Evolutionary conservation across 176 grass and related monocot genomes (phyloP).

Genomic region (Eremochloa ophiuroides): DNA sequence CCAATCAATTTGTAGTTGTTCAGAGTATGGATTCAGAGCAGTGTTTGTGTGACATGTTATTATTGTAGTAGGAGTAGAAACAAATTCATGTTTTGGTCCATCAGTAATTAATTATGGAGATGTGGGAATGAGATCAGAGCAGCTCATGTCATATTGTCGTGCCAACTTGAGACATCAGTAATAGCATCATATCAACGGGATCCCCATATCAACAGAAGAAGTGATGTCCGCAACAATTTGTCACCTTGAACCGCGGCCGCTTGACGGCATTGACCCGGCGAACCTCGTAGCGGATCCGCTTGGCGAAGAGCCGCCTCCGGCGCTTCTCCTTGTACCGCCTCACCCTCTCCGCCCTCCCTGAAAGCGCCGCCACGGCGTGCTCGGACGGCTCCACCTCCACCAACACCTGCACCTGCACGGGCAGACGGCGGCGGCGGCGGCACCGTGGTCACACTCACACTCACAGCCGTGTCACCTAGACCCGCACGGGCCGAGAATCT

Average conservation of each 20-base stretch:
- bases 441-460: too few species aligned
- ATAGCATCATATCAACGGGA: neutral
- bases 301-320: slow-evolving; percentile 60
- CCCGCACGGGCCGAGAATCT: too few species aligned
- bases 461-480: too few species aligned
- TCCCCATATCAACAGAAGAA: neutral
- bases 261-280: slow-evolving; percentile 90
- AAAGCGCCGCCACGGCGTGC: too few species aligned
- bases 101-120: neutral
- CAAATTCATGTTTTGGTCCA: neutral
- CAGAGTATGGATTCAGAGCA: neutral
- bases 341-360: slow-evolving; percentile 43
- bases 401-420: too few species aligned
- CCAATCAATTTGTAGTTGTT: neutral
- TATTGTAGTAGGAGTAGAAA: neutral
- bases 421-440: too few species aligned
- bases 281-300: slow-evolving; percentile 92
- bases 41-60: neutral
- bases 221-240: too few species aligned
- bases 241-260: slow-evolving; percentile 87
- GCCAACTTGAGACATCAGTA: neutral
- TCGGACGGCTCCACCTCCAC: too few species aligned
- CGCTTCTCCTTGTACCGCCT: slow-evolving; percentile 92
- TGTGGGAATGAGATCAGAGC: neutral
- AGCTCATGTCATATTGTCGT: neutral